Conservation (phyloP, 257 asterid species). For the Solanum phureja region DNA sequence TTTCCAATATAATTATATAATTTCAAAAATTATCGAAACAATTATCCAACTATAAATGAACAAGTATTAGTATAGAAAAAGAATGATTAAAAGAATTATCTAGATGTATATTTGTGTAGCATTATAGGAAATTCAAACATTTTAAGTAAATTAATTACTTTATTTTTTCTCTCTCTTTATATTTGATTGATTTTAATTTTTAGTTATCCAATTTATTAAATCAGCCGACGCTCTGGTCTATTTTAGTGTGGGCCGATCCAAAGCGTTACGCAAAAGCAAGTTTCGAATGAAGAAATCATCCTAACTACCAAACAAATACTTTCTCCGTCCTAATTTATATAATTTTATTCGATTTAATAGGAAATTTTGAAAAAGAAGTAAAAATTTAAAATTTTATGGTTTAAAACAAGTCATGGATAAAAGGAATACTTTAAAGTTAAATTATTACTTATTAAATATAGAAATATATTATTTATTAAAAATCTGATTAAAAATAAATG, state of each 20-base stretch:
- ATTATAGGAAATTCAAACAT: background rate
- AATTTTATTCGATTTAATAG: accelerated
- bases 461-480: no score
- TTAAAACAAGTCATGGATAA: no score
- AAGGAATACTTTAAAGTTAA: no score
- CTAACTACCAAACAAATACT: no score
- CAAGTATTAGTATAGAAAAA: background rate
- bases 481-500: no score
- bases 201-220: background rate
- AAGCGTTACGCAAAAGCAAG: background rate
- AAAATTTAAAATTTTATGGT: accelerated
- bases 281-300: background rate
- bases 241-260: background rate
- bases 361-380: accelerated
- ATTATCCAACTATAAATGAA: background rate
- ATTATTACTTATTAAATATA: no score
- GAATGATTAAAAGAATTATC: background rate
- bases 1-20: background rate
- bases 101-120: background rate
- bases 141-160: background rate
- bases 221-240: background rate
- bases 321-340: no score
- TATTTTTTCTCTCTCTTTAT: background rate
- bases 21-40: background rate
- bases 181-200: background rate